These are phyloP conservation scores for Cerioporus squamosus DNA, from an alignment of 1,284 basidiomycete genomes.

Conservation along the genomic window DNA sequence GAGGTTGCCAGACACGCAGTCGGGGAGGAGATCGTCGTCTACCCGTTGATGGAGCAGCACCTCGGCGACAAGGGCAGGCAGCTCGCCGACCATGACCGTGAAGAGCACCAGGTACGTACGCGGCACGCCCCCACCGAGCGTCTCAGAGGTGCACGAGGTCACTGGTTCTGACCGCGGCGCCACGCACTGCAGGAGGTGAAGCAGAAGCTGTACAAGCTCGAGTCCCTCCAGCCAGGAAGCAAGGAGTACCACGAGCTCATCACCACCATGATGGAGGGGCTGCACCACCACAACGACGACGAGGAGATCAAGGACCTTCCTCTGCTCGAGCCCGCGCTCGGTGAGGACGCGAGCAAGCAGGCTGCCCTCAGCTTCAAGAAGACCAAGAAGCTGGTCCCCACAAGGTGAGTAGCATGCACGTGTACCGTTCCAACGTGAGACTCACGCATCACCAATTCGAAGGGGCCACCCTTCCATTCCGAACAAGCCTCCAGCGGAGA, in stretches of 20 bases:
- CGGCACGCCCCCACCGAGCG: not conserved
- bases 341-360: slow-evolving; percentile 42
- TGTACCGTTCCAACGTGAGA: not conserved
- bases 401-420: slow-evolving; percentile 41
- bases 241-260: slow-evolving; percentile 47
- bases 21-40: slow-evolving; percentile 69
- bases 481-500: slow-evolving; percentile 65
- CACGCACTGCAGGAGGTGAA: slow-evolving; percentile 45
- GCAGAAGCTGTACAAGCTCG: slow-evolving; percentile 51
- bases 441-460: not conserved
- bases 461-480: slow-evolving; percentile 51
- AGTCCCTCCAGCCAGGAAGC: slow-evolving; percentile 46
- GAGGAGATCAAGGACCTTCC: slow-evolving; percentile 64
- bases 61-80: slow-evolving; percentile 55
- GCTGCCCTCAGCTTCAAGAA: slow-evolving; percentile 54
- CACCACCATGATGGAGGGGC: slow-evolving; percentile 48
- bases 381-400: slow-evolving; percentile 70
- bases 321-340: slow-evolving; percentile 51
- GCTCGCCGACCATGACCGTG: slow-evolving; percentile 61
- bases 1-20: slow-evolving; percentile 66
- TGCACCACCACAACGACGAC: slow-evolving; percentile 57
- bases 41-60: slow-evolving; percentile 68
- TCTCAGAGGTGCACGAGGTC: not conserved
- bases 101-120: slow-evolving; percentile 55
- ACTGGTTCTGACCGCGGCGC: no score